Base-by-base conservation (phyloP, 768 basidiomycete genomes). In the Scleroderma citrinum region DNA sequence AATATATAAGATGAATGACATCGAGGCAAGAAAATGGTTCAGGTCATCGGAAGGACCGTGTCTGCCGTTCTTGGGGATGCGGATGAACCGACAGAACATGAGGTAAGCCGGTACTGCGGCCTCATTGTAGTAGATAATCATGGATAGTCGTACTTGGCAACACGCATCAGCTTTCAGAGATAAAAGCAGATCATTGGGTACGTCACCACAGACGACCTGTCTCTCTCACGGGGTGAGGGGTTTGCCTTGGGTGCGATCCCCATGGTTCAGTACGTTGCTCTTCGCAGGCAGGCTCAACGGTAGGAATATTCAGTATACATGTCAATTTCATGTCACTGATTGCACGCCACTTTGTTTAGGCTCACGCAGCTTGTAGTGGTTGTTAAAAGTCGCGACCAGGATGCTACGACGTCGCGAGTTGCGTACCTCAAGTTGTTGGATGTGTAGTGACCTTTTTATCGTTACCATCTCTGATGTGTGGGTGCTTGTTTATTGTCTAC, bases 131-230 rank as follows among this genome's bases (percentile, higher is more conserved):
- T n/a, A n/a, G n/a, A n/a, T n/a, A 34, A 36, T 35, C 14, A 40
- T 24, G n/a, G 1, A 17, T 31, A 24, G 58, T 36, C 36, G 5
- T 43, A 20, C 21, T 46, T 38, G 30, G n/a, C n/a, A n/a, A 49
- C 31, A 44, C 48, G 38, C 32, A 37, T 7, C 50, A 85, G 83
- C 59, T 82, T 3, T 74, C 73, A 12, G 69, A 74, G 50, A 53
- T 64, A 6, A 62, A 67, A 7, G 73, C 81, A 5, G 57, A 69
- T 88, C 21, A 80, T 95, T 46, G 94, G 95, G 1, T 89, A 87
- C 58, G 75, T 92, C 17, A 91, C 92, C 0, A 84, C 87, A 2
- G 94, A 93, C 0, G 83, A 82, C 51, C 86, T 78, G 61, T 94
- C 93, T 2, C 74, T 97, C 7, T 75, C 81, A 0, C 77, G 82